Conservation (phyloP, 257 asterid species). For the Cynanchum wilfordii region DNA sequence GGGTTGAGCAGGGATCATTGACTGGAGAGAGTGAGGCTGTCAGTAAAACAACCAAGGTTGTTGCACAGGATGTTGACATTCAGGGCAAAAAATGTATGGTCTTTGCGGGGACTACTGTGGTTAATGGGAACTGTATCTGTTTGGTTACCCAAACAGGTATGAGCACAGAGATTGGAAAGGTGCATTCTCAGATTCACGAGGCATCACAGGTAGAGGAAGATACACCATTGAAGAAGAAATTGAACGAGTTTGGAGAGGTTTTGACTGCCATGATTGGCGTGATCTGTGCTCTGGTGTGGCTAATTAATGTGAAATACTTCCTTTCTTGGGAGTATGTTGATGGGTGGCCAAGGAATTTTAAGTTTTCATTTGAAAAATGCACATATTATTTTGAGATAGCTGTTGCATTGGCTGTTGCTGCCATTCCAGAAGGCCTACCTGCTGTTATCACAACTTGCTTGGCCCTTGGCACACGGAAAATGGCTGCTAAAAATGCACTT, state of each 20-base stretch:
- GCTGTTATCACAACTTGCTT: constrained; percentile 97
- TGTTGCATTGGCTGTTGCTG: constrained; percentile 98
- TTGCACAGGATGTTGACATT: constrained; percentile 81
- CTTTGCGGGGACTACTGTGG: constrained; percentile 97
- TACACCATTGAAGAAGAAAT: constrained; percentile 94
- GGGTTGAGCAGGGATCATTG: constrained; percentile 91
- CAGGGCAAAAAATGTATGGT: constrained; percentile 98
- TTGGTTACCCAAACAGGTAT: constrained; percentile 88
- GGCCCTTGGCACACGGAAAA: constrained; percentile 98
- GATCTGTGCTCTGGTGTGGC: constrained; percentile 85
- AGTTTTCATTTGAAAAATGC: constrained; percentile 97
- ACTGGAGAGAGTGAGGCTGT: constrained; percentile 99
- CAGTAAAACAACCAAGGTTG: constrained; percentile 78
- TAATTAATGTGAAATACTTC: constrained; percentile 88
- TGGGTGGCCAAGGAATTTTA: constrained; percentile 94
- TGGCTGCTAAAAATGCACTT: constrained; percentile 99
- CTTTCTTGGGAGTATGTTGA: constrained; percentile 88
- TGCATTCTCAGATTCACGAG: constrained; percentile 92
- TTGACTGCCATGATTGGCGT: constrained; percentile 86
- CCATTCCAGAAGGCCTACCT: constrained; percentile 98
- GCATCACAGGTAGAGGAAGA: constrained; percentile 88
- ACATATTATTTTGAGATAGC: constrained; percentile 98
- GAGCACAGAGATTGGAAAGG: constrained; percentile 91
- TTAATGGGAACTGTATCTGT: constrained; percentile 83
- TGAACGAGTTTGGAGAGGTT: constrained; percentile 93